These are phyloP conservation scores for Lactarius tabidus DNA, from an alignment of 768 basidiomycete species.

Conservation along the genomic window DNA sequence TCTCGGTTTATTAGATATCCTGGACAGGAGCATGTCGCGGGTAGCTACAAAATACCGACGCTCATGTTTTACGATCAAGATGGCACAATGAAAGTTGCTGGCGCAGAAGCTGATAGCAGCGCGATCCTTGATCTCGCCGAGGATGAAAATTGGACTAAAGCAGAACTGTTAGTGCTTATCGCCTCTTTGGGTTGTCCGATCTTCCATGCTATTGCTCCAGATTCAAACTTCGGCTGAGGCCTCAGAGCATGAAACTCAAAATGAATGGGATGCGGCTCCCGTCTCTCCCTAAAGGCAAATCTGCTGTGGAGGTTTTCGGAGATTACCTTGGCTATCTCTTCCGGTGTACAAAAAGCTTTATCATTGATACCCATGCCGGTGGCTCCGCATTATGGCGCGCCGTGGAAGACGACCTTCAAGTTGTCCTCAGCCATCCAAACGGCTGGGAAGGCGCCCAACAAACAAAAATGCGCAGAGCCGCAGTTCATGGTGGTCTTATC, in stretches of 20 bases:
- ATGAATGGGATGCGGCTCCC: slow-evolving; percentile 83
- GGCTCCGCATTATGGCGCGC: slow-evolving; percentile 65
- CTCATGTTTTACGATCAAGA: slow-evolving; percentile 67
- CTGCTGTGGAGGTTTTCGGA: slow-evolving; percentile 71
- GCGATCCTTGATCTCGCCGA: slow-evolving; percentile 60
- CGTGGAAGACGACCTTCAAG: slow-evolving; percentile 64
- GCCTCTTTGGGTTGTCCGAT: slow-evolving; percentile 1
- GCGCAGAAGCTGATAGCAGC: slow-evolving; percentile 70
- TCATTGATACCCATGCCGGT: slow-evolving; percentile 80
- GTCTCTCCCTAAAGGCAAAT: slow-evolving; percentile 59
- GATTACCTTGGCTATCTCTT: slow-evolving; percentile 76
- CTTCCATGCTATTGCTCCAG: slow-evolving; percentile 33
- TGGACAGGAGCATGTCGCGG: slow-evolving; percentile 81
- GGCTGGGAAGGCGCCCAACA: slow-evolving; percentile 81
- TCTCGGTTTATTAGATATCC: slow-evolving; percentile 52
- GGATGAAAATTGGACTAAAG: slow-evolving; percentile 73
- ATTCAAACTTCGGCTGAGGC: slow-evolving; percentile 77
- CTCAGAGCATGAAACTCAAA: slow-evolving; percentile 71
- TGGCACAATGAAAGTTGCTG: slow-evolving; percentile 65
- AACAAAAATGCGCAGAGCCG: slow-evolving; percentile 71
- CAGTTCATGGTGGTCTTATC: slow-evolving; percentile 66
- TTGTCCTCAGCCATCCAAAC: slow-evolving; percentile 76
- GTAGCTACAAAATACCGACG: slow-evolving; percentile 80
- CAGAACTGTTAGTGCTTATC: slow-evolving; percentile 57
- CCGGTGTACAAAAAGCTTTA: slow-evolving; percentile 68